phyloP scores from a whole-genome alignment of 2,329 filamentous ascomycete genomes.

The Paraphoma chrysanthemicola region DNA sequence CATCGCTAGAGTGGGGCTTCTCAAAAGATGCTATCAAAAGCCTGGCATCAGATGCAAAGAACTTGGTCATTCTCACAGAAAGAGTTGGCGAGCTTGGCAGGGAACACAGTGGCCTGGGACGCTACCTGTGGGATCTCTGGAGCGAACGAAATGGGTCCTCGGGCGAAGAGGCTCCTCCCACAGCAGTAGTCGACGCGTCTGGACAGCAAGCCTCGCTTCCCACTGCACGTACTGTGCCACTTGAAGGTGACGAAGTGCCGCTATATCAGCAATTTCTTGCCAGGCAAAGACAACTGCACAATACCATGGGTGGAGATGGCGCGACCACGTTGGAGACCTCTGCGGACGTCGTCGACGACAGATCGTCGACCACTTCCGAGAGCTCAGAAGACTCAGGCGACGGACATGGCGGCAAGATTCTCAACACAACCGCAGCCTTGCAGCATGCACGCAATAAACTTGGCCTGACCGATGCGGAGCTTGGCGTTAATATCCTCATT shows the following conservation, averaged over 20 bases:
- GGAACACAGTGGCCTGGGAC: slow-evolving; percentile 61
- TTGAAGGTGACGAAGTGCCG: slow-evolving; percentile 77
- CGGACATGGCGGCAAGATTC: slow-evolving; percentile 75
- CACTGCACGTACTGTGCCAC: slow-evolving; percentile 61
- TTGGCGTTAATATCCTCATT: slow-evolving; percentile 89
- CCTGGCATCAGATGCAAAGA: slow-evolving; percentile 78
- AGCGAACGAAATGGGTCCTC: slow-evolving; percentile 28
- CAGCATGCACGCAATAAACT: slow-evolving; percentile 81
- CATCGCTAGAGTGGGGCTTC: slow-evolving; percentile 92
- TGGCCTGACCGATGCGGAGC: slow-evolving; percentile 84
- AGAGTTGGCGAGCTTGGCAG: slow-evolving; percentile 58
- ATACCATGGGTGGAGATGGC: slow-evolving; percentile 72
- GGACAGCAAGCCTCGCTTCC: slow-evolving; percentile 50
- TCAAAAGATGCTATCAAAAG: slow-evolving; percentile 79
- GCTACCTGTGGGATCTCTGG: slow-evolving; percentile 73
- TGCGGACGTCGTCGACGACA: slow-evolving; percentile 79
- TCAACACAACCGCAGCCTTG: slow-evolving; percentile 86
- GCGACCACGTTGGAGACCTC: slow-evolving; percentile 72
- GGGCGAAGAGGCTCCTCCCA: slow-evolving; percentile 39
- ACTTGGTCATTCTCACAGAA: slow-evolving; percentile 88
- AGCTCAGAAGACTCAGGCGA: slow-evolving; percentile 88
- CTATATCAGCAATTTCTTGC: slow-evolving; percentile 93
- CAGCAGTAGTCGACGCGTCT: slow-evolving; percentile 70
- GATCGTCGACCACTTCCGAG: slow-evolving; percentile 83
- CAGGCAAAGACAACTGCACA: slow-evolving; percentile 84